Percentiles rank a stretch among this genome's conserved stretches.
Evolutionary conservation across 306 rosid genomes (phyloP).

Genomic region (Cucurbita moschata): DNA sequence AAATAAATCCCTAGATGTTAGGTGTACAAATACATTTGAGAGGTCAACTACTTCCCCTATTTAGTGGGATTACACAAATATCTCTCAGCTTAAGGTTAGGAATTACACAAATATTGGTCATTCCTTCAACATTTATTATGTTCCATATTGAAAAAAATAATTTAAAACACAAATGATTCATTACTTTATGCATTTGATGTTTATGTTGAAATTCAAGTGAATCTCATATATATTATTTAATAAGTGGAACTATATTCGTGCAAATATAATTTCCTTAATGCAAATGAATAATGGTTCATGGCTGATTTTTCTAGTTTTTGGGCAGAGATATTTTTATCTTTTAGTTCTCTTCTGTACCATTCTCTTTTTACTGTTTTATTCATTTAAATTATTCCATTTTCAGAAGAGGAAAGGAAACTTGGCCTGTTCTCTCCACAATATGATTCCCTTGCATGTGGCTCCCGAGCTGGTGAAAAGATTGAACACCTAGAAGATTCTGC

Average conservation of each 20-base stretch:
- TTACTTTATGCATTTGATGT: too few species aligned
- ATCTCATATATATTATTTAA: background rate
- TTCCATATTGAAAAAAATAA: too few species aligned
- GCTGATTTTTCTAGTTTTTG: background rate
- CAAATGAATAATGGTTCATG: background rate
- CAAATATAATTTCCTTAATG: background rate
- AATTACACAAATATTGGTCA: too few species aligned
- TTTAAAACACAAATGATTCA: too few species aligned
- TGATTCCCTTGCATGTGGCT: conserved; percentile 28
- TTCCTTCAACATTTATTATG: too few species aligned
- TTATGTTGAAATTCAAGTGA: background rate
- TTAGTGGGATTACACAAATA: too few species aligned
- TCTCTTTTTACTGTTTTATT: background rate
- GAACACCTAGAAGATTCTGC: conserved; percentile 20
- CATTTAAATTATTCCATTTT: background rate
- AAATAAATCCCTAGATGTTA: too few species aligned
- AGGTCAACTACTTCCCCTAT: too few species aligned
- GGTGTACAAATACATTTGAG: too few species aligned
- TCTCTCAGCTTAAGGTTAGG: too few species aligned
- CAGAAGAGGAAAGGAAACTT: conserved; percentile 45
- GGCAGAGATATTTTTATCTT: background rate
- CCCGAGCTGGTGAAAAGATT: conserved; percentile 19
- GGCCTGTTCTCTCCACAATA: conserved; percentile 53
- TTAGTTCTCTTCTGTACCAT: background rate
- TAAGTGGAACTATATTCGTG: background rate